These are phyloP conservation scores for Leptographium lundbergii DNA, from an alignment of 2,329 filamentous ascomycete genomes.

Conservation along the genomic window DNA sequence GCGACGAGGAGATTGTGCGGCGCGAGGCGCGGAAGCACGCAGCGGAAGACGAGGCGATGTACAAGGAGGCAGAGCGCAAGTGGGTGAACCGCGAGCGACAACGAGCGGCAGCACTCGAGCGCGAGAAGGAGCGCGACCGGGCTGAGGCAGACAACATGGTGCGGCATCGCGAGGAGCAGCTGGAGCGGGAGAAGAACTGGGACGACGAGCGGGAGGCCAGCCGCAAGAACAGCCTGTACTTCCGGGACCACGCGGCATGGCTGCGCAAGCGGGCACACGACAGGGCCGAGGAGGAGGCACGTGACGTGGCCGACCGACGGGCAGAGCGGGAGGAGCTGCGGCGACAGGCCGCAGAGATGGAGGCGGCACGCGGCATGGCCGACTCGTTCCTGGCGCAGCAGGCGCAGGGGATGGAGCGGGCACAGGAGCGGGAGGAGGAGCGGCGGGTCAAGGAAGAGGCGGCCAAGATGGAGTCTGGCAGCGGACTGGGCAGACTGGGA, in stretches of 20 bases:
- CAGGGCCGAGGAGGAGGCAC: conserved; percentile 57
- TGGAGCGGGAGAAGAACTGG: conserved; percentile 57
- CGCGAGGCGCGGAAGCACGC: conserved; percentile 59
- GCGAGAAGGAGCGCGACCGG: conserved; percentile 69
- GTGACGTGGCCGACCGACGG: conserved; percentile 72
- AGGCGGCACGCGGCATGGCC: conserved; percentile 71
- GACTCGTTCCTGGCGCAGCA: conserved; percentile 84
- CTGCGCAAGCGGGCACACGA: conserved; percentile 66
- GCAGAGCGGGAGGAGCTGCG: conserved; percentile 65
- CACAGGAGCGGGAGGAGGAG: conserved; percentile 25
- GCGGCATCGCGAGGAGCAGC: conserved; percentile 55
- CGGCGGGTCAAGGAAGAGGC: background rate
- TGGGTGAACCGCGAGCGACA: conserved; percentile 86
- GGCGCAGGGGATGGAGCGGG: conserved; percentile 54
- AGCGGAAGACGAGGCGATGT: conserved; percentile 66
- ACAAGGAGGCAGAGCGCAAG: conserved; percentile 72
- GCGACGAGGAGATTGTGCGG: conserved; percentile 72
- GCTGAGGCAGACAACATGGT: conserved; percentile 57
- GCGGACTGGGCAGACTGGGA: background rate
- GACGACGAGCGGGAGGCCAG: conserved; percentile 76
- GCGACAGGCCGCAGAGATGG: conserved; percentile 56
- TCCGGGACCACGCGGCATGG: conserved; percentile 76
- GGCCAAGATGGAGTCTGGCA: background rate
- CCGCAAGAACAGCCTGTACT: conserved; percentile 68
- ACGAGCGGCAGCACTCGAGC: conserved; percentile 70